These are phyloP conservation scores for Jimgerdemannia flammicorona DNA, from an alignment of 192 early-diverging fungal species.

Conservation along the genomic window DNA sequence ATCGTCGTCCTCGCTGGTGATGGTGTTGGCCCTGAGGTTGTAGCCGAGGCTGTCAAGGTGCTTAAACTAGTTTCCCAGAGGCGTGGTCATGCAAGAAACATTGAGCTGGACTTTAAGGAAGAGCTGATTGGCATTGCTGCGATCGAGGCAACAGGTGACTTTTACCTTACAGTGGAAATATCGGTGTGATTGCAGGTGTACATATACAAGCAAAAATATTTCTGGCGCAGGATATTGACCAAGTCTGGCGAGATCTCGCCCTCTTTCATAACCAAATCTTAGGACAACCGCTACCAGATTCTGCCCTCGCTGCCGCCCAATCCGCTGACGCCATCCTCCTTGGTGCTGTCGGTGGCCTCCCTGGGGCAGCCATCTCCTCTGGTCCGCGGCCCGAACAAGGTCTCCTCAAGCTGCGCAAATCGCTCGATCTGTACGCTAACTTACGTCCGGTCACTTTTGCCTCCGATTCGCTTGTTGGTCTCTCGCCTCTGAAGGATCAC, in stretches of 20 bases:
- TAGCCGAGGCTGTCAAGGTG: conserved; percentile 85
- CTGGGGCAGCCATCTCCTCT: conserved; percentile 57
- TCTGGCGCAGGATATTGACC: background rate
- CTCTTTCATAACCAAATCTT: background rate
- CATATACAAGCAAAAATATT: background rate
- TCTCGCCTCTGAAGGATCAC: conserved; percentile 89
- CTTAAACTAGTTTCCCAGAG: conserved; percentile 72
- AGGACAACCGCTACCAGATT: conserved; percentile 72
- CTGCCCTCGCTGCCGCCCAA: conserved; percentile 78
- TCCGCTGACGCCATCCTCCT: conserved; percentile 88
- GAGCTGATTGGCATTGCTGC: conserved; percentile 89
- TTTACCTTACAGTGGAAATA: background rate
- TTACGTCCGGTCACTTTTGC: conserved; percentile 94
- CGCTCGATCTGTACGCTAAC: conserved; percentile 93
- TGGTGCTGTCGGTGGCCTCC: conserved; percentile 94
- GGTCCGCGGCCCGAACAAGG: conserved; percentile 95
- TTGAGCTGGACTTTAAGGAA: conserved; percentile 68
- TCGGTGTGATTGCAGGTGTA: conserved; percentile 7
- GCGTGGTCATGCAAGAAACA: conserved; percentile 36
- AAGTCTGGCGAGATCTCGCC: background rate
- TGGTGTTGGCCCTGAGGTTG: conserved; percentile 95
- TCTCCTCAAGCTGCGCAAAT: conserved; percentile 87
- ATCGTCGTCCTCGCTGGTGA: conserved; percentile 88
- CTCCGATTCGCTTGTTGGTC: conserved; percentile 69
- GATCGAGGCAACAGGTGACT: conserved; percentile 81